These are phyloP conservation scores for Pleochaeta shiraiana DNA, from an alignment of 2,329 filamentous ascomycete genomes.

Conservation along the genomic window DNA sequence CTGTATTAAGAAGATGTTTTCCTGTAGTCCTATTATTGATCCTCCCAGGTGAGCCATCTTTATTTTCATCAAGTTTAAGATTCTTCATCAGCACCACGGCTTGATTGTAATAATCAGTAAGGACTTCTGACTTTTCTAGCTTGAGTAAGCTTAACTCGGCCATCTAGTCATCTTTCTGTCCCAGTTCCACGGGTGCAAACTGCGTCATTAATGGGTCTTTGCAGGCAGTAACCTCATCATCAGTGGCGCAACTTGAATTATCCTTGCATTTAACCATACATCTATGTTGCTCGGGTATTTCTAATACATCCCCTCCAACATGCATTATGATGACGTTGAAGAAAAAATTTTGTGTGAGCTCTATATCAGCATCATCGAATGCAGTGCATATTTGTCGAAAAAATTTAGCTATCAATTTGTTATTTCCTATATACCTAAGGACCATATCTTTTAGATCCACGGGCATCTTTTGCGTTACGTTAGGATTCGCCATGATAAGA, in stretches of 20 bases:
- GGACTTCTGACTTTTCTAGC: neutral
- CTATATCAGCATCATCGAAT: neutral
- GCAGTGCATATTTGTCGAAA: neutral
- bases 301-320: neutral
- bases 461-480: neutral
- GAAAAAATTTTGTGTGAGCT: neutral
- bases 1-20: neutral
- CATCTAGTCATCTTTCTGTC: neutral
- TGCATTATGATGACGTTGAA: neutral
- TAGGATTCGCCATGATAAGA: neutral
- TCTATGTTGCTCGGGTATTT: neutral
- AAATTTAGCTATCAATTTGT: neutral
- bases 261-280: neutral
- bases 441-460: neutral
- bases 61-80: neutral
- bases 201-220: neutral
- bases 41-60: neutral
- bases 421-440: neutral
- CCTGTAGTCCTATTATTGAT: neutral
- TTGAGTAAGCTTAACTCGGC: neutral
- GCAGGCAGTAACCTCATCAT: neutral
- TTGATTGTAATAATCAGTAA: neutral
- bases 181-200: neutral
- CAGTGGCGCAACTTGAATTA: neutral
- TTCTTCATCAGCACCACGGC: neutral